phyloP scores from a whole-genome alignment of 1,139 yeast genomes.

The Debaryomycetaceae sp. region DNA sequence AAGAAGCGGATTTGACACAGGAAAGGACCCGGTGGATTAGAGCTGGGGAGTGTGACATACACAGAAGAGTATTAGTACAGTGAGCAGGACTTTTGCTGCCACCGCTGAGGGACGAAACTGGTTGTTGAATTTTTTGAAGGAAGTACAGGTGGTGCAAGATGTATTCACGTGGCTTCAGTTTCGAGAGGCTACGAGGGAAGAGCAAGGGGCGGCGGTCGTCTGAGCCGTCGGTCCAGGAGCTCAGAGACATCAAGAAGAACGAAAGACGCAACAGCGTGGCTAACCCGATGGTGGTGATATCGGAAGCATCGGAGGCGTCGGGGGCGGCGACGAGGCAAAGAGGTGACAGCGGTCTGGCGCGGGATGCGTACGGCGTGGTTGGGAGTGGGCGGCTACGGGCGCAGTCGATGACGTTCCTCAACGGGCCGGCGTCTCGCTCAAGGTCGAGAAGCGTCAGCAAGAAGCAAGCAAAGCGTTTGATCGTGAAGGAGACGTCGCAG shows the following conservation, averaged over 20 bases:
- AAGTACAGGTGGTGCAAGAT: conserved; percentile 1
- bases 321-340: background rate
- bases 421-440: conserved; percentile 11
- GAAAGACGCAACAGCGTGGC: conserved; percentile 17
- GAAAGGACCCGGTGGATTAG: too few species aligned
- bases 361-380: background rate
- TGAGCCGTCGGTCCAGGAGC: conserved; percentile 13
- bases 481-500: conserved; percentile 37
- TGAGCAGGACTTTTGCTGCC: background rate
- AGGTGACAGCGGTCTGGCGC: background rate
- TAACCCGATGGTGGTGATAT: conserved; percentile 19
- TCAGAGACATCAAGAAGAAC: conserved; percentile 7
- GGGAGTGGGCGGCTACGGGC: conserved; percentile 12
- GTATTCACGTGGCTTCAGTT: conserved; percentile 15
- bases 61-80: too few species aligned
- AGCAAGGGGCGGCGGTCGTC: conserved; percentile 15
- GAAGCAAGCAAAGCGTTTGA: conserved; percentile 36
- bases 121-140: too few species aligned
- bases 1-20: too few species aligned
- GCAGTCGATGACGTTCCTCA: conserved; percentile 16
- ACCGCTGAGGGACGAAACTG: background rate
- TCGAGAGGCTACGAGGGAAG: conserved; percentile 18
- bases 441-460: conserved; percentile 15
- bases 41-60: too few species aligned
- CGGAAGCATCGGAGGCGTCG: conserved; percentile 9